Base-by-base conservation (phyloP, 1,284 basidiomycete genomes). In the Ceratobasidium sp. region DNA sequence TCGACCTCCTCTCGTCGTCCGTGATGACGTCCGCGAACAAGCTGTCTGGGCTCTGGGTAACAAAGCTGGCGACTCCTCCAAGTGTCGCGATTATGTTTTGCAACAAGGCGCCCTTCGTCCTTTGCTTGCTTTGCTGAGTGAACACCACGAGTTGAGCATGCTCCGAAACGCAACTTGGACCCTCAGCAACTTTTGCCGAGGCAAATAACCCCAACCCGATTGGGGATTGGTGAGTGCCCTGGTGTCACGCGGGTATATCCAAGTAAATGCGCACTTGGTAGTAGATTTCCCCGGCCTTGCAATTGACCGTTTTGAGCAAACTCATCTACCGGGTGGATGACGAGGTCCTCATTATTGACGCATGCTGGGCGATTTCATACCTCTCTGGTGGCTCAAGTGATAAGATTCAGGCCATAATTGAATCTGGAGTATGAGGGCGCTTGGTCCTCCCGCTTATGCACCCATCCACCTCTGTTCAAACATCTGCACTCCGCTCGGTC, bases 281-380 rank as follows among this genome's bases (percentile, higher is more conserved):
- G 23, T 81, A 98, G 96, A 98, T 99, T 82, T 96, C 96, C 20
- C 98, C 98, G 30, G 97, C 98, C 64, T 30, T 30, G 27, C 27
- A 30, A 30, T 88, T 99, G 66, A 95, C 95, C 59, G 95, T 99
- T 78, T 89, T 99, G 80, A 98, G 97, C 79, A 99, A 99, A 87
- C 88, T 99, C 82, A 98, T 99, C 85, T 99, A 99, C 87, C 99
- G 97, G 66, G 91, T 98, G 83, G 98, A 99, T 84, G 97, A 99
- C 83, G 98, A 99, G 87, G 98, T 99, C 80, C 88, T 99, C 82
- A 30, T 30, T 30, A 99, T 99, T 84, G 98, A 99, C 85, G 98
- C 98, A 41, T 99, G 98, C 89, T 99, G 98, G 98, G 98, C 98
- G 62, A 98, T 99, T 85, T 99, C 97, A 38, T 99, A 99, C 87